phyloP scores from a whole-genome alignment of 805 yeast species.

The Metschnikowia gelsemii region DNA sequence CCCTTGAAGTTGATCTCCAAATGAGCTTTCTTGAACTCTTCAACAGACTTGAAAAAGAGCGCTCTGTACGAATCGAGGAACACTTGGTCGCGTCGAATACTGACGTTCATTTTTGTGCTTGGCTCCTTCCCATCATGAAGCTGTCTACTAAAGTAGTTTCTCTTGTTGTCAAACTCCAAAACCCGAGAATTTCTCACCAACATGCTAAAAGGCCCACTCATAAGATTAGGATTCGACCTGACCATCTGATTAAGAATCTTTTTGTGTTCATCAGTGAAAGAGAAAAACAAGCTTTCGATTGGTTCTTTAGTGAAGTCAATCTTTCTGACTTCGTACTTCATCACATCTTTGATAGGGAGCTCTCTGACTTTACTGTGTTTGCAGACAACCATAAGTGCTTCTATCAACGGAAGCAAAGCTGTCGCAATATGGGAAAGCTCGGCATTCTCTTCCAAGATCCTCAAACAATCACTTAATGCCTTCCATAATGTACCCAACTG shows the following conservation, averaged over 20 bases:
- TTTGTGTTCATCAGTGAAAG: conserved; percentile 86
- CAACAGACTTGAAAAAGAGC: conserved; percentile 72
- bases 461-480: conserved; percentile 70
- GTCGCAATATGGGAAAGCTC: conserved; percentile 61
- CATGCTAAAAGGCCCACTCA: conserved; percentile 95
- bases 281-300: conserved; percentile 73
- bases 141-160: conserved; percentile 76
- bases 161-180: conserved; percentile 91
- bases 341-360: conserved; percentile 50
- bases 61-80: conserved; percentile 87
- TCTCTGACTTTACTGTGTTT: conserved; percentile 72
- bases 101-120: conserved; percentile 54
- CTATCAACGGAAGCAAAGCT: conserved; percentile 80
- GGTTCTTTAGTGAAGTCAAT: conserved; percentile 73
- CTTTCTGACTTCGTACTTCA: conserved; percentile 60
- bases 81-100: conserved; percentile 83
- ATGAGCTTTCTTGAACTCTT: conserved; percentile 68
- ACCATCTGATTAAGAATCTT: conserved; percentile 89
- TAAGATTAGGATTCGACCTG: conserved; percentile 81
- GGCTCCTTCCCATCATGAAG: conserved; percentile 53
- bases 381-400: conserved; percentile 94
- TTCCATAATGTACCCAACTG: conserved; percentile 83
- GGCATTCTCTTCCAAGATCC: conserved; percentile 58
- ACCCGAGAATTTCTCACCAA: conserved; percentile 85
- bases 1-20: conserved; percentile 84